Evolutionary conservation across 2,329 filamentous ascomycete genomes (phyloP).

Genomic region (Passalora sequoiae): DNA sequence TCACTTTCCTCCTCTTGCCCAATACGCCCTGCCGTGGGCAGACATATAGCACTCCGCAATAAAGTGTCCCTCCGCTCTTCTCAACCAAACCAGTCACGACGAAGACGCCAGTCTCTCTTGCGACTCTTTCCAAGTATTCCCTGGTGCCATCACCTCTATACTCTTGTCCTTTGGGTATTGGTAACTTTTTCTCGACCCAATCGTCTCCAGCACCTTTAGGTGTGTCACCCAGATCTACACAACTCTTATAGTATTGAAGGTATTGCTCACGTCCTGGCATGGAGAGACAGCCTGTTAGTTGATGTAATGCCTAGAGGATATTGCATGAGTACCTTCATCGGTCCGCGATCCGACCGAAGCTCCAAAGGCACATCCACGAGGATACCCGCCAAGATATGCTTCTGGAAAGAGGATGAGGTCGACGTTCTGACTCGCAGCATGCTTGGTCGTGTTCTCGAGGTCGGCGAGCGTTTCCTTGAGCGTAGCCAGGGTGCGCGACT

Average conservation of each 20-base stretch:
- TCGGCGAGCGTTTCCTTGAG: constrained; percentile 59
- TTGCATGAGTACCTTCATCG: constrained; percentile 58
- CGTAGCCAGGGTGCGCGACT: constrained; percentile 45
- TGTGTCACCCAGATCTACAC: constrained; percentile 80
- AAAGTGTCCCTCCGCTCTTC: constrained; percentile 72
- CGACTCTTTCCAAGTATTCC: constrained; percentile 71
- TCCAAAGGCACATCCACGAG: constrained; percentile 74
- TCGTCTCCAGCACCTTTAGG: constrained; percentile 62
- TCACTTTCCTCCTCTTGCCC: constrained; percentile 86
- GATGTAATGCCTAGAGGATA: no score
- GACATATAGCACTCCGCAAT: constrained; percentile 78
- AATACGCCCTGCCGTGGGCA: constrained; percentile 67
- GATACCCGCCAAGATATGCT: constrained; percentile 87
- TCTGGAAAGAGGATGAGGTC: constrained; percentile 84
- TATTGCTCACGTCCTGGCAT: constrained; percentile 86
- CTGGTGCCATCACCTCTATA: constrained; percentile 68
- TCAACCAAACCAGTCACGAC: constrained; percentile 76
- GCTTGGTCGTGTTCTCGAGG: constrained; percentile 57
- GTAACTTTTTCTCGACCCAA: constrained; percentile 63
- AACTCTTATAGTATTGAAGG: constrained; percentile 69
- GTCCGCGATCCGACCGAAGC: constrained; percentile 65
- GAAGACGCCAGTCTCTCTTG: constrained; percentile 73
- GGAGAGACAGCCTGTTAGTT: no score
- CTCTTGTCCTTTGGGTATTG: constrained; percentile 43
- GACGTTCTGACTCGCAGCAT: constrained; percentile 56